Evolutionary conservation across 106 monocot species (phyloP).

Genomic region (Dactylorhiza incarnata): DNA sequence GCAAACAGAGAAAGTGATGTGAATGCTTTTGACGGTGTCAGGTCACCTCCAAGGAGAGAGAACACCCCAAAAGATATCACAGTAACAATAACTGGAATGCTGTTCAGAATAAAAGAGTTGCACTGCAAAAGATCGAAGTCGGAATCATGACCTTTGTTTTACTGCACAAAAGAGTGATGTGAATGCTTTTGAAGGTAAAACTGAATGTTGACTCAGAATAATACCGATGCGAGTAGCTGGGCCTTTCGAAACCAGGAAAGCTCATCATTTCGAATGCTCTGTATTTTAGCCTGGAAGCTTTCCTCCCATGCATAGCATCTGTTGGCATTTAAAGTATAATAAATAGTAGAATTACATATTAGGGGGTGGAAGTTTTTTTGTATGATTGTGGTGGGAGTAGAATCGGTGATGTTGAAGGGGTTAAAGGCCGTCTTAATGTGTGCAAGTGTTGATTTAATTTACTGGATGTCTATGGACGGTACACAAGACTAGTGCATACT

Average conservation of each 20-base stretch:
- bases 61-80: slow-evolving; percentile 88
- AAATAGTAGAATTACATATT: background rate
- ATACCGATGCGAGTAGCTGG: slow-evolving; percentile 76
- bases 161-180: background rate
- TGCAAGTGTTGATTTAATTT: background rate
- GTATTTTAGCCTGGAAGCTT: slow-evolving; percentile 90
- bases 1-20: slow-evolving; percentile 94
- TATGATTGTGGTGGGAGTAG: background rate
- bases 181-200: background rate
- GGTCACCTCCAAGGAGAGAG: slow-evolving; percentile 80
- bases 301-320: slow-evolving; percentile 99
- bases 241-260: slow-evolving; percentile 88
- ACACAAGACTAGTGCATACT: slow-evolving; percentile 44
- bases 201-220: slow-evolving; percentile 4
- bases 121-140: slow-evolving; percentile 44
- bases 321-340: slow-evolving; percentile 2
- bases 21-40: slow-evolving; percentile 98
- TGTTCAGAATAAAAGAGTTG: slow-evolving; percentile 84
- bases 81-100: slow-evolving; percentile 85
- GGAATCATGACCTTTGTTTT: background rate
- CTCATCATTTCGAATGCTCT: slow-evolving; percentile 86
- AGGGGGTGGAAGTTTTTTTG: background rate
- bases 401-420: background rate
- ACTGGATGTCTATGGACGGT: background rate
- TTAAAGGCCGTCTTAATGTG: background rate